A percentile compares a stretch with the other conserved stretches of the same genome.
Conservation (phyloP, 2,329 filamentous ascomycete species). For the Claviceps sorghi region DNA sequence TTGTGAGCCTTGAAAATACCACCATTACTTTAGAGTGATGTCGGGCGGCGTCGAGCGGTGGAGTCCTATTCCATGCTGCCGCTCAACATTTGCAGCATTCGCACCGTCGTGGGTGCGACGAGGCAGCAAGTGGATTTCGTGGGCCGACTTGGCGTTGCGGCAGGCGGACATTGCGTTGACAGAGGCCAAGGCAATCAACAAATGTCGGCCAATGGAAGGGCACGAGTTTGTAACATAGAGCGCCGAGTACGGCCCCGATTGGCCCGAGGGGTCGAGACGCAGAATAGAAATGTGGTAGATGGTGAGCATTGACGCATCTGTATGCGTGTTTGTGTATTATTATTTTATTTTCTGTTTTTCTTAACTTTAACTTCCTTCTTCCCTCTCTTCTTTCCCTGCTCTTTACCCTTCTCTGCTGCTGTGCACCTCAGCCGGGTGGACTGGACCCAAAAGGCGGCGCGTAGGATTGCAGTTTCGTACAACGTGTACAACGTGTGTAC, state of each 20-base stretch:
- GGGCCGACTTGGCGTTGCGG: slow-evolving; percentile 1
- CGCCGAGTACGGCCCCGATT: slow-evolving; percentile 2
- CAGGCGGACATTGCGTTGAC: not conserved
- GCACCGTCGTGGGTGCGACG: not conserved
- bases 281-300: not conserved
- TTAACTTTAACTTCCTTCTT: too few relatives aligned
- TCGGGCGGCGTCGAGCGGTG: not conserved
- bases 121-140: slow-evolving; percentile 5
- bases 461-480: not conserved
- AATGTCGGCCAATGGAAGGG: not conserved
- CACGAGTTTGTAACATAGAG: not conserved
- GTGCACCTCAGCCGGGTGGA: not conserved
- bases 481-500: not conserved
- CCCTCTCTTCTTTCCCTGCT: too few relatives aligned
- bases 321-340: not conserved
- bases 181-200: not conserved
- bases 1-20: not conserved
- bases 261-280: not conserved
- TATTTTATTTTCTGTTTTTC: not conserved
- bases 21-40: not conserved
- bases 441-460: not conserved
- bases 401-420: not conserved
- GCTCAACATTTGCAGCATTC: not conserved
- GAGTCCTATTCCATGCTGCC: not conserved
- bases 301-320: not conserved